Conservation (phyloP, 768 basidiomycete genomes). For the Kockovaella imperatae region DNA sequence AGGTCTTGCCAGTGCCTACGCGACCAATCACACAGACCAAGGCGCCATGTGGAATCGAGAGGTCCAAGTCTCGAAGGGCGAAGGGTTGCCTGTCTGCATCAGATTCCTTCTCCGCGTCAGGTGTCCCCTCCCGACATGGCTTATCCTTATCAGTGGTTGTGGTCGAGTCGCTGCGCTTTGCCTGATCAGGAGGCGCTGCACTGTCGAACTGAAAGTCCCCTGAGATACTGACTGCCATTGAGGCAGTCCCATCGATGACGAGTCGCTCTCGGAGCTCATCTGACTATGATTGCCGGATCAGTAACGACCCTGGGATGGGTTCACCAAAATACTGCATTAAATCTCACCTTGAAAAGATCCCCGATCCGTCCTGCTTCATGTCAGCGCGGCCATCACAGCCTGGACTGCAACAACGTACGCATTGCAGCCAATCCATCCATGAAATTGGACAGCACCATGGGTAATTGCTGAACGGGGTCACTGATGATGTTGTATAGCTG, state of each 20-base stretch:
- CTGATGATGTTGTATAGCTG: slow-evolving; percentile 52
- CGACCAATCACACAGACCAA: slow-evolving; percentile 39
- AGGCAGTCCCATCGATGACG: slow-evolving; percentile 46
- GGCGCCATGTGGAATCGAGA: slow-evolving; percentile 47
- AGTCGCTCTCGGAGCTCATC: slow-evolving; percentile 55
- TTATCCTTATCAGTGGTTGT: slow-evolving; percentile 23
- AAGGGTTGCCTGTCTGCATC: background rate
- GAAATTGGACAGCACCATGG: slow-evolving; percentile 19
- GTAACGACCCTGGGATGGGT: background rate
- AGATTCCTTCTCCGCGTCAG: slow-evolving; percentile 1
- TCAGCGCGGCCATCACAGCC: background rate
- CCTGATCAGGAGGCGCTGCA: slow-evolving; percentile 4
- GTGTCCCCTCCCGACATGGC: background rate
- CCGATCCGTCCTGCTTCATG: slow-evolving; percentile 1
- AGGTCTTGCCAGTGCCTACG: slow-evolving; percentile 42
- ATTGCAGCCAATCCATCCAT: slow-evolving; percentile 13
- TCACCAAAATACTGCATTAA: background rate
- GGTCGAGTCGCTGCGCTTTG: slow-evolving; percentile 47
- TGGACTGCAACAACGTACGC: slow-evolving; percentile 28
- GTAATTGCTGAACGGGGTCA: slow-evolving; percentile 29
- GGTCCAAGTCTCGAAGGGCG: slow-evolving; percentile 51
- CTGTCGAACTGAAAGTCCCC: slow-evolving; percentile 36
- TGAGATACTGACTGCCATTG: slow-evolving; percentile 48
- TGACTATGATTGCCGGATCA: slow-evolving; percentile 28
- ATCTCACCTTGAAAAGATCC: background rate